A percentile compares a stretch with the other conserved stretches of the same genome.
These are phyloP conservation scores for Citrus trifoliata DNA, from an alignment of 345 rosid species.

Conservation along the genomic window DNA sequence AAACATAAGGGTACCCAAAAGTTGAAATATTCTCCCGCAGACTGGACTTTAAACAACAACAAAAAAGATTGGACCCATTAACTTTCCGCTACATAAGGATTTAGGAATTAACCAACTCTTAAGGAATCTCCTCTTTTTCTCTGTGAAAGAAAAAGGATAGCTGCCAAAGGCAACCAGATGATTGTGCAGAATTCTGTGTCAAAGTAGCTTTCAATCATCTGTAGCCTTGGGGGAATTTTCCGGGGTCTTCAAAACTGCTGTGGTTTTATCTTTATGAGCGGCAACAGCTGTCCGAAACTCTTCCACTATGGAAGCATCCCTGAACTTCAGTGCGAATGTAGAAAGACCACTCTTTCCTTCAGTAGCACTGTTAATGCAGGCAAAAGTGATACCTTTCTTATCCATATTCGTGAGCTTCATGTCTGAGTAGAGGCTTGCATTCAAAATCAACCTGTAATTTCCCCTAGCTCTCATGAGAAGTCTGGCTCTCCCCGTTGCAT, in stretches of 20 bases:
- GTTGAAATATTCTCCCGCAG: slow-evolving; percentile 22
- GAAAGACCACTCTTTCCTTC: slow-evolving; percentile 70
- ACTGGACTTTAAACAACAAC: slow-evolving; percentile 21
- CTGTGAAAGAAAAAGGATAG: not conserved
- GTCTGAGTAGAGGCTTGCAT: slow-evolving; percentile 84
- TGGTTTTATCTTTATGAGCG: slow-evolving; percentile 50
- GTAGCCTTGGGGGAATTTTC: slow-evolving; percentile 78
- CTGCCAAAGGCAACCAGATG: not conserved
- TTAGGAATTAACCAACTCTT: slow-evolving; percentile 4
- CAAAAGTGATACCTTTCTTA: slow-evolving; percentile 90
- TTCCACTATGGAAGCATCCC: slow-evolving; percentile 60
- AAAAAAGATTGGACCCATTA: slow-evolving; percentile 16
- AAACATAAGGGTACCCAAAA: slow-evolving; percentile 14
- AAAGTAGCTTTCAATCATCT: slow-evolving; percentile 29
- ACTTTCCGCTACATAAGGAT: slow-evolving; percentile 32
- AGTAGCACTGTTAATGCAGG: slow-evolving; percentile 66
- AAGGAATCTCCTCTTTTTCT: slow-evolving; percentile 3
- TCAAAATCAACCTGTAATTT: slow-evolving; percentile 81
- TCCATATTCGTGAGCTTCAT: slow-evolving; percentile 96
- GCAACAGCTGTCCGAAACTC: slow-evolving; percentile 56
- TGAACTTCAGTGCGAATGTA: slow-evolving; percentile 83
- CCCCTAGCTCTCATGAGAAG: slow-evolving; percentile 90
- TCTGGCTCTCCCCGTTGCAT: slow-evolving; percentile 58
- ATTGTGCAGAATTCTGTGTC: not conserved
- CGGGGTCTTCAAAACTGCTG: slow-evolving; percentile 57